Evolutionary conservation across 495 filamentous ascomycete genomes (phyloP).

Genomic region (Tuber borchii): DNA sequence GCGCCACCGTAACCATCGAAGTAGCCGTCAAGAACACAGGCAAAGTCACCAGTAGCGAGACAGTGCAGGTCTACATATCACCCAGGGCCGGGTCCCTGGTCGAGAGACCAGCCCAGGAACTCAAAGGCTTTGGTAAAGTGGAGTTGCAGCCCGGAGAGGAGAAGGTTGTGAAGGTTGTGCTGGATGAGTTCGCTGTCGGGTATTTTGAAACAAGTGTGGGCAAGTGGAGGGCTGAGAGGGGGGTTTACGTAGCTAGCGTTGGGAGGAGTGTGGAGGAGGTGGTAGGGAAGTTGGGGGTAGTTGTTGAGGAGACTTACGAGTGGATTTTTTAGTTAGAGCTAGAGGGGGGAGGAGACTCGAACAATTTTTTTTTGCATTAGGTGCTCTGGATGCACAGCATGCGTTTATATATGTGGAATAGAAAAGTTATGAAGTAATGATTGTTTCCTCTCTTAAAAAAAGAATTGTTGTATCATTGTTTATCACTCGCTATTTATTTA

Average conservation of each 20-base stretch:
- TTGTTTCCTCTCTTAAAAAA: background rate
- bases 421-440: background rate
- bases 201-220: slow-evolving; percentile 55
- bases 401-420: background rate
- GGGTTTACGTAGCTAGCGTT: slow-evolving; percentile 50
- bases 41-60: slow-evolving; percentile 50
- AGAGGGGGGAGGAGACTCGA: background rate
- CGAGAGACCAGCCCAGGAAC: slow-evolving; percentile 51
- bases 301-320: slow-evolving; percentile 45
- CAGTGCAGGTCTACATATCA: slow-evolving; percentile 54
- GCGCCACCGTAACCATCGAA: slow-evolving; percentile 42
- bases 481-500: background rate
- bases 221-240: slow-evolving; percentile 55
- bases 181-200: slow-evolving; percentile 52
- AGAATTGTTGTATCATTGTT: background rate
- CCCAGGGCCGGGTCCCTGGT: slow-evolving; percentile 43
- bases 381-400: background rate
- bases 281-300: slow-evolving; percentile 2
- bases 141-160: slow-evolving; percentile 50
- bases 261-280: slow-evolving; percentile 48
- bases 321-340: slow-evolving; percentile 41
- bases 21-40: slow-evolving; percentile 53
- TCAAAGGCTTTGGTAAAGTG: slow-evolving; percentile 57
- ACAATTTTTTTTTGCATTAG: background rate
- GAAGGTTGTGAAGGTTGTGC: slow-evolving; percentile 46